Evolutionary conservation across 139 green algal genomes (phyloP).

Genomic region (Limnomonas spitsbergensis): DNA sequence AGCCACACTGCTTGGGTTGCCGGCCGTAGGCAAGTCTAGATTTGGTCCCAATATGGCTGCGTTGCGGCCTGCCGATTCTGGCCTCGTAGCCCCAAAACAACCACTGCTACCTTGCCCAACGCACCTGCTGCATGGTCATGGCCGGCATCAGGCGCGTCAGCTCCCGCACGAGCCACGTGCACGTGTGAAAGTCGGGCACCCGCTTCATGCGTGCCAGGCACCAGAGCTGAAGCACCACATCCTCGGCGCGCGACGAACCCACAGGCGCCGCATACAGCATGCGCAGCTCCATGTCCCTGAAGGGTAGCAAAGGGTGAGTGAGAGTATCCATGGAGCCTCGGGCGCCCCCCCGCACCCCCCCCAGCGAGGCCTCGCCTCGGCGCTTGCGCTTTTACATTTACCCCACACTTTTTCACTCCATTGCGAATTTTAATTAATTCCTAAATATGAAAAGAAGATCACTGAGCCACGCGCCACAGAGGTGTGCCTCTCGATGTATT

Average conservation of each 20-base stretch:
- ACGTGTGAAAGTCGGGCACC: not conserved
- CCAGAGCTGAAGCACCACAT: not conserved
- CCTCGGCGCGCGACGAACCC: not conserved
- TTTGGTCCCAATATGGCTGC: too few relatives aligned
- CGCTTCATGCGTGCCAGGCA: not conserved
- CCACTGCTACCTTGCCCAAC: too few relatives aligned
- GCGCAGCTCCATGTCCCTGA: slow-evolving; percentile 4
- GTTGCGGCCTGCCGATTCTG: too few relatives aligned
- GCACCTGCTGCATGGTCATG: not conserved
- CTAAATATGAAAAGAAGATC: too few relatives aligned
- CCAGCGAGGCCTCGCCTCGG: not conserved
- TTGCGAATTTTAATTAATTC: not conserved
- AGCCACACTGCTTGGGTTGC: too few relatives aligned
- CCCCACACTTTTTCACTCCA: not conserved
- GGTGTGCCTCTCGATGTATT: too few relatives aligned
- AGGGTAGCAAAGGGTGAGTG: too few relatives aligned
- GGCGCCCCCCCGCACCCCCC: too few relatives aligned
- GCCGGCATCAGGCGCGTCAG: not conserved
- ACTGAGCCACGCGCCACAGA: too few relatives aligned
- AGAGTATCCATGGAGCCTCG: too few relatives aligned
- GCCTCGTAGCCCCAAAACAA: too few relatives aligned
- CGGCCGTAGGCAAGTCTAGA: too few relatives aligned
- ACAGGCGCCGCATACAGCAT: not conserved
- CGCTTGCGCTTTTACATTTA: not conserved
- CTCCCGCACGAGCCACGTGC: not conserved